Percentiles rank a stretch among this genome's conserved stretches.
Conservation (phyloP, 2,329 filamentous ascomycete species). For the Grosmannia clavigera region DNA sequence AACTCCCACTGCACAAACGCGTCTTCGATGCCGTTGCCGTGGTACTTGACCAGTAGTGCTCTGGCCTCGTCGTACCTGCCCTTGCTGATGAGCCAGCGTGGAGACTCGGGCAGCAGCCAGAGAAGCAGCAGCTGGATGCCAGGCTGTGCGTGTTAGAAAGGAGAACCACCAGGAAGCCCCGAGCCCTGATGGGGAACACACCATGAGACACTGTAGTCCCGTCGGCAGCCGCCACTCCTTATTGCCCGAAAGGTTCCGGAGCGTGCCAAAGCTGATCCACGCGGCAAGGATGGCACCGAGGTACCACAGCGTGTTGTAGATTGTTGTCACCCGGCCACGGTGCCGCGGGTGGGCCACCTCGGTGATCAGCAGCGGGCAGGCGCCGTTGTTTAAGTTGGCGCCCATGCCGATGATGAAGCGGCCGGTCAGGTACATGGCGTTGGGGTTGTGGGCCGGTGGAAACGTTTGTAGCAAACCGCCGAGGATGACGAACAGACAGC, state of each 20-base stretch:
- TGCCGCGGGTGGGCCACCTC: conserved; percentile 70
- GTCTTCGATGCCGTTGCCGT: conserved; percentile 9
- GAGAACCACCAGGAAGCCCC: not conserved
- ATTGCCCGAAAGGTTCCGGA: conserved; percentile 6
- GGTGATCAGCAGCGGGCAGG: conserved; percentile 7
- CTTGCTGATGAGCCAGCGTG: conserved; percentile 17
- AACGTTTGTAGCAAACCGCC: conserved; percentile 60
- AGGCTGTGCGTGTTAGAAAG: not conserved
- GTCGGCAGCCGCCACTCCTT: conserved; percentile 21
- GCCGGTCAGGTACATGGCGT: conserved; percentile 55
- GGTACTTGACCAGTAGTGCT: conserved; percentile 9
- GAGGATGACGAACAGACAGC: conserved; percentile 57
- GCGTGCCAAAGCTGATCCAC: conserved; percentile 58
- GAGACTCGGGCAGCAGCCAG: conserved; percentile 15
- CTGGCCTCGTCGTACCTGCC: conserved; percentile 9
- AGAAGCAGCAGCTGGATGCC: conserved; percentile 10
- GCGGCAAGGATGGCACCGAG: conserved; percentile 60
- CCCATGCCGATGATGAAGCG: conserved; percentile 56
- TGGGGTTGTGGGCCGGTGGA: conserved; percentile 36
- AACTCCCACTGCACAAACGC: conserved; percentile 10
- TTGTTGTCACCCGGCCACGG: conserved; percentile 58
- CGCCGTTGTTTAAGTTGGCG: conserved; percentile 30
- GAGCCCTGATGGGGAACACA: not conserved
- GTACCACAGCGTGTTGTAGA: conserved; percentile 77
- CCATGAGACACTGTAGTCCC: not conserved